Base-by-base conservation (phyloP, 352 stramenopile species). In the Globisporangium cylindrosporum region DNA sequence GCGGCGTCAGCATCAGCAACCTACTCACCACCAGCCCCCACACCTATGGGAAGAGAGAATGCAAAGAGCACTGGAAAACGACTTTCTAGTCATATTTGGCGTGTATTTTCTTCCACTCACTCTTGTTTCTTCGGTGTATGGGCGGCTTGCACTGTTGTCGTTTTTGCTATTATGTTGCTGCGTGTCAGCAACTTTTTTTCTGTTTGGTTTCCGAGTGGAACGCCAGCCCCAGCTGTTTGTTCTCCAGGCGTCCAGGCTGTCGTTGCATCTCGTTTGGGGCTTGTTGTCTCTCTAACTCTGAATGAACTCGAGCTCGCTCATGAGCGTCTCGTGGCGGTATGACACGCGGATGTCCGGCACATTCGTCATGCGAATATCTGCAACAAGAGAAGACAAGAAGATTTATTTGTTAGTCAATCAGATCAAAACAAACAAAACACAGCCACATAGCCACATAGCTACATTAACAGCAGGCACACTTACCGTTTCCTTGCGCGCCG, bases 321-420 rank as follows among this genome's bases (percentile, higher is more conserved):
- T 70, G 22, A 94, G 80, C 32, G 86, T 95, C 70, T 97, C 88
- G 77, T 95, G 73, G 32, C 93, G 88, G 73, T 97, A 98, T 68
- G 92, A 79, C 6, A 98, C 66, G 60, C 94, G 90, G 46, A 98
- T 97, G 71, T 98, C 82, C 4, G 94, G 94, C 38, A 98, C 94
- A 64, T 98, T 98, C 36, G 93, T 97, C 85, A 97, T 96, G 36
- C 84, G 85, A 65, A 98, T 98, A 69, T 98, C 92, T 91, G 55
- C 15, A 74, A 18, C 60, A 36, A n/a, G 2, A n/a, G 15, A 48
- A 1, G 5, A 22, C 43, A 51, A 51, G 14, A 51, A 20, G 20
- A 5, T n/a, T 18, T 22, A 32, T 32, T 32, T 32, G 41, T n/a
- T 48, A n/a, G 41, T n/a, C 18, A 20, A 22, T 22, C 18, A 22